Evolutionary conservation across 139 green algal genomes (phyloP), one percentile per base, ranked within the genome.

Genomic region (Chlorella sp.): DNA sequence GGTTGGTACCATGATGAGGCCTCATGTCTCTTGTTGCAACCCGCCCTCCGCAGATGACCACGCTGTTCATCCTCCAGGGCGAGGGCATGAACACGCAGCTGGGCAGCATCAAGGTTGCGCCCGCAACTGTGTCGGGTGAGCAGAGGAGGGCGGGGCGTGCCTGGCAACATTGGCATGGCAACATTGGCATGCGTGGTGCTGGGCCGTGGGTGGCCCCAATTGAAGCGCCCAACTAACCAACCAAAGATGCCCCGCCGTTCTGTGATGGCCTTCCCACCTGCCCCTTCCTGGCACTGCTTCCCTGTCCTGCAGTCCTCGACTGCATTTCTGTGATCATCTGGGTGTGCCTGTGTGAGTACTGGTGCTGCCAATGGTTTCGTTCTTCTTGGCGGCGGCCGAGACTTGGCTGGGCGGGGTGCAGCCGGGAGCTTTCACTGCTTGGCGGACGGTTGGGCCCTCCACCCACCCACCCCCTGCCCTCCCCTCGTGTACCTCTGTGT

Each of bases 1-100:
- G 32, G 19, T 73, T 11, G 11, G 46, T 11, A 54, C 46, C 46
- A 19, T 8, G 46, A 8, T 54, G 11, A 54, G 46, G 8, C 8
- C 46, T 54, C 46, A 19, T 54, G 46, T 11, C 11, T 8, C 11
- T 54, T 54, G 46, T 54, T 54, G 46, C 46, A 11, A 11, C 46
- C 58, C 16, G 58, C 19, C n/a, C n/a, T n/a, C 8, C 30, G 73
- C 44, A 95, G 90, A 98, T 98, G 95, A 88, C 89, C 84, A 94
- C 90, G 68, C 91, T 98, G 36, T 98, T 98, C 83, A 91, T 98
- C 84, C 74, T 93, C 70, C 95, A 98, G 83, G 96, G 95, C 82
- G 87, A 85, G 30, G 78, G 74, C 41, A 89, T 86, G 69, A 30
- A 86, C 40, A 79, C 44, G 26, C 20, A 44, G 22, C 77, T 89